phyloP scores from a whole-genome alignment of 2,329 filamentous ascomycete genomes.

The Colletotrichum sp. region DNA sequence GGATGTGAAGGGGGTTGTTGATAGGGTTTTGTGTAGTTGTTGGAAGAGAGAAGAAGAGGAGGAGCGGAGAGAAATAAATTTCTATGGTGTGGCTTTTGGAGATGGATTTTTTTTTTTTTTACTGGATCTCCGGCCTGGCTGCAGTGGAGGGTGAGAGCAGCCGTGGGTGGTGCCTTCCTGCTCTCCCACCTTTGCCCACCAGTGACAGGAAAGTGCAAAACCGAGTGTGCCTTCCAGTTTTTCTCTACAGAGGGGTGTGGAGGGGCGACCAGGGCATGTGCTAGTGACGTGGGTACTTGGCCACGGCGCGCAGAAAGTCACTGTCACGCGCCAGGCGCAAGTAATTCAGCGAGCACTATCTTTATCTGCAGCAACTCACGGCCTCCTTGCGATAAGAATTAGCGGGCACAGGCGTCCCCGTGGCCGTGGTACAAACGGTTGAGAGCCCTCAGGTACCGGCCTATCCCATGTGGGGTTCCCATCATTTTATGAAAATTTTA shows the following conservation, averaged over 20 bases:
- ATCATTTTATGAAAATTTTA: slow-evolving; percentile 17
- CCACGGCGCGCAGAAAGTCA: not conserved
- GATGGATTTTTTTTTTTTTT: slow-evolving; percentile 24
- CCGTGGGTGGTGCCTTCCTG: not conserved
- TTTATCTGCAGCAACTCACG: not conserved
- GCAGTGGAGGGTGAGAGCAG: not conserved
- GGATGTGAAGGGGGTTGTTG: slow-evolving; percentile 46
- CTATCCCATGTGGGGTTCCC: not conserved
- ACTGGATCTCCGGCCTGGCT: slow-evolving; percentile 15
- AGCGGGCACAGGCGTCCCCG: not conserved
- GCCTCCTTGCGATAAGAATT: not conserved
- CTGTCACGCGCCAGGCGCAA: not conserved
- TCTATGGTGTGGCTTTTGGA: slow-evolving; percentile 28
- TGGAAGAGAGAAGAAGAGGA: slow-evolving; percentile 42
- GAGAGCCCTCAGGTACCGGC: slow-evolving; percentile 9
- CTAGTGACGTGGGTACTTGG: not conserved
- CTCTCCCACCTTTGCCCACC: not conserved
- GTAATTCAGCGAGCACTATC: not conserved
- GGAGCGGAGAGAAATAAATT: slow-evolving; percentile 47
- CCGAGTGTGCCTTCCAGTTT: slow-evolving; percentile 11
- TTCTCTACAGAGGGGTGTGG: not conserved
- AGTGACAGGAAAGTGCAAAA: not conserved
- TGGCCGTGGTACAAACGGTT: slow-evolving; percentile 9
- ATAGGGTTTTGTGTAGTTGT: slow-evolving; percentile 55
- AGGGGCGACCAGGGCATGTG: slow-evolving; percentile 8